A percentile compares a stretch with the other conserved stretches of the same genome.
phyloP scores from a whole-genome alignment of 2,329 filamentous ascomycete genomes.

The Colletotrichum sp. region DNA sequence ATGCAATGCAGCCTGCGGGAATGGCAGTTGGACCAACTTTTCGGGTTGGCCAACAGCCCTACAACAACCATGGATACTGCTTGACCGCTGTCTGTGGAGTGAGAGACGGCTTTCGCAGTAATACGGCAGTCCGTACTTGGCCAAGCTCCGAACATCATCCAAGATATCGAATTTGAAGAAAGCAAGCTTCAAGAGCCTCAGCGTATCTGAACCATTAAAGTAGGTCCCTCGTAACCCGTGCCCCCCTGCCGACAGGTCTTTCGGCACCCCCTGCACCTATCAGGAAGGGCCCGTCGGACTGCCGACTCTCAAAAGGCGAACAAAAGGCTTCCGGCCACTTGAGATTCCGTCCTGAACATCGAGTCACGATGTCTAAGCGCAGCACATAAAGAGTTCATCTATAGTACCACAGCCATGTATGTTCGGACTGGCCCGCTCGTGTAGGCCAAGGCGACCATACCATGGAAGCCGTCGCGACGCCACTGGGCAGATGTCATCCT shows the following conservation, averaged over 20 bases:
- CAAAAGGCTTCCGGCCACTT: background rate
- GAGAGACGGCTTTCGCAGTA: background rate
- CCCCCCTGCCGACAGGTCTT: background rate
- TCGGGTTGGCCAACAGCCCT: background rate
- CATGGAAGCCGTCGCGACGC: background rate
- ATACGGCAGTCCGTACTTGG: background rate
- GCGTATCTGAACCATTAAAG: background rate
- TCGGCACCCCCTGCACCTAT: background rate
- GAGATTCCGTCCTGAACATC: background rate
- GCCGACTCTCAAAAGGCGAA: background rate
- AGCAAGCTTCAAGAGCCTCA: background rate
- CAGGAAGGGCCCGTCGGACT: background rate
- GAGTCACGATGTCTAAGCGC: background rate
- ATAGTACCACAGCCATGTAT: background rate
- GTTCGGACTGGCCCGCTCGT: background rate
- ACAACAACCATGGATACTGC: background rate
- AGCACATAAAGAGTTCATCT: background rate
- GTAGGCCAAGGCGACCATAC: background rate
- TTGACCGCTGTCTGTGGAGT: accelerated
- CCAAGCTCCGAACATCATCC: background rate
- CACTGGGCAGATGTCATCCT: background rate
- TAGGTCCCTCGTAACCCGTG: background rate
- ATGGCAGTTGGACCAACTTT: background rate
- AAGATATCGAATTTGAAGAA: background rate
- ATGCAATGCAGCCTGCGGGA: background rate